Conservation (phyloP, 2,329 filamentous ascomycete genomes). For the Cladophialophora exuberans region DNA sequence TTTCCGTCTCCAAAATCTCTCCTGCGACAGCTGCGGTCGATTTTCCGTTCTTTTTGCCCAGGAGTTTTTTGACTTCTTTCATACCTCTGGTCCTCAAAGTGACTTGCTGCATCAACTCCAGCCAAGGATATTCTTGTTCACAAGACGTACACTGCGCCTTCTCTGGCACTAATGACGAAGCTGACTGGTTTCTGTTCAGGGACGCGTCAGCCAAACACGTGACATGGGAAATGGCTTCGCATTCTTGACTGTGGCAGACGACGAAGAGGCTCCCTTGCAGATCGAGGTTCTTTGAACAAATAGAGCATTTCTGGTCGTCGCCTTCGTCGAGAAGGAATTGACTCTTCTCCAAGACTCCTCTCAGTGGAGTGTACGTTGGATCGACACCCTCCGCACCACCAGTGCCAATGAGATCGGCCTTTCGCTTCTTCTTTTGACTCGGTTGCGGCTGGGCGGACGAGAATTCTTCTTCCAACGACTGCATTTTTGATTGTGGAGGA, state of each 20-base stretch:
- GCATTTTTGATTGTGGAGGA: constrained; percentile 31
- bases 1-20: constrained; percentile 26
- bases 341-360: constrained; percentile 57
- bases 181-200: constrained; percentile 45
- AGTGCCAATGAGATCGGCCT: constrained; percentile 33
- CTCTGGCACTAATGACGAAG: constrained; percentile 63
- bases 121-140: constrained; percentile 66
- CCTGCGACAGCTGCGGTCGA: constrained; percentile 38
- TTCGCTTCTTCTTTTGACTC: constrained; percentile 25
- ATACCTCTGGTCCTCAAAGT: constrained; percentile 71
- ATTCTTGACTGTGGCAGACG: constrained; percentile 56
- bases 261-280: constrained; percentile 47
- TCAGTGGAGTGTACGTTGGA: constrained; percentile 56
- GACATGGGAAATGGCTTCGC: constrained; percentile 57
- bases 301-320: constrained; percentile 46
- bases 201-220: constrained; percentile 59
- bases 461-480: constrained; percentile 27
- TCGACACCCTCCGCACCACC: constrained; percentile 52
- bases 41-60: constrained; percentile 55
- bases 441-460: constrained; percentile 33
- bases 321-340: constrained; percentile 45
- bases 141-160: constrained; percentile 74
- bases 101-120: constrained; percentile 78
- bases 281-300: constrained; percentile 52
- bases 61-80: constrained; percentile 70